Evolutionary conservation across 345 rosid species (phyloP).

Genomic region (Euphorbia pulcherrima): DNA sequence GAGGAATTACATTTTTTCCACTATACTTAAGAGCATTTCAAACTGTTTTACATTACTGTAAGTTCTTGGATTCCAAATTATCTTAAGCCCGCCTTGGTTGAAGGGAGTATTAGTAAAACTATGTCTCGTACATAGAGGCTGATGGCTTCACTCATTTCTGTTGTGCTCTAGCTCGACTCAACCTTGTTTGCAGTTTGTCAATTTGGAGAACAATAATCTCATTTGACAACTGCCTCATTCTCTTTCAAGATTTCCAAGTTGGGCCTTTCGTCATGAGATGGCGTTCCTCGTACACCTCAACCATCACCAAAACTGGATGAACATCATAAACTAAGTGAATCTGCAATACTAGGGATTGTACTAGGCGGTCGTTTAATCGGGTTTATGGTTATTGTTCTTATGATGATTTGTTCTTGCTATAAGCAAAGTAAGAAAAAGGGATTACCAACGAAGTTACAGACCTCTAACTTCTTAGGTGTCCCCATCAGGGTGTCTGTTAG

Average conservation of each 20-base stretch:
- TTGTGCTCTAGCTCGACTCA: too few relatives aligned
- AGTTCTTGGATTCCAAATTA: too few relatives aligned
- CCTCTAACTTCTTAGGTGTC: too few relatives aligned
- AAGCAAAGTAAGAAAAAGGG: constrained; percentile 10
- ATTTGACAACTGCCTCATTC: constrained; percentile 21
- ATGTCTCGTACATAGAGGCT: too few relatives aligned
- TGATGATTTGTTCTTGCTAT: constrained; percentile 20
- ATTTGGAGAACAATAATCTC: constrained; percentile 24
- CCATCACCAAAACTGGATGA: constrained; percentile 18
- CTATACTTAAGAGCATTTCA: too few relatives aligned
- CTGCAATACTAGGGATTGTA: constrained; percentile 28
- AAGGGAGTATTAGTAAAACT: too few relatives aligned
- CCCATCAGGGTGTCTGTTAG: too few relatives aligned
- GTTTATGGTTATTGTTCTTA: constrained; percentile 18
- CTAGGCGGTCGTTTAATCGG: constrained; percentile 19
- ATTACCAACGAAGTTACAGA: constrained; percentile 13
- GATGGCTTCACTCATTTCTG: too few relatives aligned
- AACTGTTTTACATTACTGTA: too few relatives aligned
- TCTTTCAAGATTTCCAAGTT: constrained; percentile 23
- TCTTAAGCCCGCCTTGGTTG: too few relatives aligned
- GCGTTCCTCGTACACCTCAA: constrained; percentile 25
- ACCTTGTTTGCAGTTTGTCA: constrained; percentile 24
- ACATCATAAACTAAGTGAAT: constrained; percentile 17
- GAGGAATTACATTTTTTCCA: too few relatives aligned
- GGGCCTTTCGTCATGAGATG: constrained; percentile 17